Evolutionary conservation across 2,329 filamentous ascomycete genomes (phyloP).

Genomic region (Curvularia sp.): DNA sequence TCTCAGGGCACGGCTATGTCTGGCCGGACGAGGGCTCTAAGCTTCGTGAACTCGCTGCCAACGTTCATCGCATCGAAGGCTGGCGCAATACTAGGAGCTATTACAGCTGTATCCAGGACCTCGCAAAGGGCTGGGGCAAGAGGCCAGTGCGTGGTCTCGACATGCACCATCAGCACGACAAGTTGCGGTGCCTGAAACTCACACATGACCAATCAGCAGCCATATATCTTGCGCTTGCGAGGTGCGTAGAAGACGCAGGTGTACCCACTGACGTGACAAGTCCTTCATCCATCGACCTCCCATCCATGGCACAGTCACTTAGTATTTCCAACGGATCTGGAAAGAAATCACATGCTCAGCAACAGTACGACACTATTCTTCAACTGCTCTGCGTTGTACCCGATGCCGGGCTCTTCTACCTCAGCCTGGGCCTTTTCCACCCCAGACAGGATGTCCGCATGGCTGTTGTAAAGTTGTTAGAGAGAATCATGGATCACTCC

Average conservation of each 20-base stretch:
- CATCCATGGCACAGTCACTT: constrained; percentile 28
- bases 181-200: constrained; percentile 81
- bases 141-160: constrained; percentile 80
- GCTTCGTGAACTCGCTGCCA: constrained; percentile 85
- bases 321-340: constrained; percentile 38
- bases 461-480: constrained; percentile 78
- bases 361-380: constrained; percentile 50
- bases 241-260: constrained; percentile 66
- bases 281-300: constrained; percentile 29
- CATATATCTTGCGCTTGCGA: constrained; percentile 82
- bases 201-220: constrained; percentile 77
- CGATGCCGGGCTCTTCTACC: constrained; percentile 87
- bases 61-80: constrained; percentile 91
- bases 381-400: constrained; percentile 81
- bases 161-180: constrained; percentile 90
- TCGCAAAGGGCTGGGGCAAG: constrained; percentile 47
- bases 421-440: constrained; percentile 91
- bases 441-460: constrained; percentile 80
- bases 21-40: constrained; percentile 86
- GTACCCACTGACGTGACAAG: constrained; percentile 20
- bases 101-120: constrained; percentile 83
- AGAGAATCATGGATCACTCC: constrained; percentile 83
- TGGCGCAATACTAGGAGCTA: constrained; percentile 97
- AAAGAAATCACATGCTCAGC: constrained; percentile 32
- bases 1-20: constrained; percentile 89